phyloP scores from a whole-genome alignment of 208 protist genomes.

The Leishmania tarentolae region DNA sequence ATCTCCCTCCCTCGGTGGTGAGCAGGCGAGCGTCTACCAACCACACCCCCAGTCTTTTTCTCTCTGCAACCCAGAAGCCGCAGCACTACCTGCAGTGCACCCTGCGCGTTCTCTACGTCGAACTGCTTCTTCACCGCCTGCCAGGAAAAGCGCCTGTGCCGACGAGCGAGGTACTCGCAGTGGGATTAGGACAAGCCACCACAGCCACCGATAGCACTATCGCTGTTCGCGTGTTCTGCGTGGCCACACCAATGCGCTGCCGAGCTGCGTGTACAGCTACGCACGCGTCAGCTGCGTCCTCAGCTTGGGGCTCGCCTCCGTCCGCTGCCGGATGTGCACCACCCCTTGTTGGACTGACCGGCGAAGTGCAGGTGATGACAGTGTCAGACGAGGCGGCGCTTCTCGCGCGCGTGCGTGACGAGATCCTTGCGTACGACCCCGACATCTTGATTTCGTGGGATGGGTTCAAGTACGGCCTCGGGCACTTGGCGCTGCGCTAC shows the following conservation, averaged over 20 bases:
- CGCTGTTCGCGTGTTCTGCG: conserved; percentile 50
- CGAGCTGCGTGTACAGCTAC: background rate
- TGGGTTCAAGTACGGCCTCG: conserved; percentile 68
- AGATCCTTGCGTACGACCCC: conserved; percentile 59
- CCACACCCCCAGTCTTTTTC: conserved; percentile 11
- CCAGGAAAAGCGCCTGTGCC: conserved; percentile 32
- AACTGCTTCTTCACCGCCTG: conserved; percentile 49
- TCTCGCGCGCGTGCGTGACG: conserved; percentile 42
- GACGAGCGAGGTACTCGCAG: conserved; percentile 49
- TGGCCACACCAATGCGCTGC: conserved; percentile 12
- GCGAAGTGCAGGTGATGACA: conserved; percentile 43
- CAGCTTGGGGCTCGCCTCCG: no score
- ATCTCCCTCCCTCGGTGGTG: background rate
- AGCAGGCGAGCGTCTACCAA: conserved; percentile 5
- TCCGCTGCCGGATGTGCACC: background rate
- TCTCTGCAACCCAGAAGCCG: conserved; percentile 17
- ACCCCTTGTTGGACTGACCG: conserved; percentile 16
- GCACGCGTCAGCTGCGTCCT: background rate
- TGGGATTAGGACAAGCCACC: conserved; percentile 51
- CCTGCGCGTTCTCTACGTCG: conserved; percentile 47
- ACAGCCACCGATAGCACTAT: conserved; percentile 25
- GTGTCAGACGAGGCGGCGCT: conserved; percentile 49
- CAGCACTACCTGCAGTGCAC: conserved; percentile 35
- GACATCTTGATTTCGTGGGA: conserved; percentile 85
- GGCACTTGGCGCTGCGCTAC: conserved; percentile 68